Base-by-base conservation (phyloP, 345 rosid genomes). In the Mallotus nudiflorus region DNA sequence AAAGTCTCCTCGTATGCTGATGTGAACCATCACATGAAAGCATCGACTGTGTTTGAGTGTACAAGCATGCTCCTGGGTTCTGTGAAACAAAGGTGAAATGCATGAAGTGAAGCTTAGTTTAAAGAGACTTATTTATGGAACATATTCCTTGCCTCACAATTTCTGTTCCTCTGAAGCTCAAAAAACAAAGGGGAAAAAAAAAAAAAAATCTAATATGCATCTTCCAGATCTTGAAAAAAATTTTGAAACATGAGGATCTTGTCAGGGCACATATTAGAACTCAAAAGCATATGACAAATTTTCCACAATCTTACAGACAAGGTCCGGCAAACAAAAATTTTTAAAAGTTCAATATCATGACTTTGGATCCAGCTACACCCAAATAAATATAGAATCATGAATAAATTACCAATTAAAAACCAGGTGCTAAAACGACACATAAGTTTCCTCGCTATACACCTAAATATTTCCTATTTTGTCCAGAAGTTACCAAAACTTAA, bases 1-100 rank as follows among this genome's bases (percentile, higher is more conserved):
- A 91, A 71, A 91, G 95, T 81, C 97, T 87, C 84, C 84, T 78
- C 46, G 96, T 94, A 70, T 90, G 80, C 66, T 33, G 85, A 77
- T 91, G 95, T 3, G 92, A 88, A 66, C 98, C 97, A 50, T 90
- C 96, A 75, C 98, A 91, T 31, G 97, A 87, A 48, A 90, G 84
- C 82, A 87, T 71, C 20, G 98, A 85, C 62, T 88, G 85, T 29
- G 85, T 85, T 69, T 77, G 81, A 18, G 92, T 86, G 72, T 85
- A 91, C 81, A 94, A 84, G 85, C 98, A 94, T 55, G 95, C 91
- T 66, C 92, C 96, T 0, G 97, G 96, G 77, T 87, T 88, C 98
- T 91, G 92, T 12, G 69, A 74, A 64, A 53, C 9, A 58, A 20
- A 46, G 16, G 9, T 19, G 40, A 28, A 48, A 66, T 53, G 50